Conservation (phyloP, 805 yeast genomes). For the Lachancea thermotolerans region DNA sequence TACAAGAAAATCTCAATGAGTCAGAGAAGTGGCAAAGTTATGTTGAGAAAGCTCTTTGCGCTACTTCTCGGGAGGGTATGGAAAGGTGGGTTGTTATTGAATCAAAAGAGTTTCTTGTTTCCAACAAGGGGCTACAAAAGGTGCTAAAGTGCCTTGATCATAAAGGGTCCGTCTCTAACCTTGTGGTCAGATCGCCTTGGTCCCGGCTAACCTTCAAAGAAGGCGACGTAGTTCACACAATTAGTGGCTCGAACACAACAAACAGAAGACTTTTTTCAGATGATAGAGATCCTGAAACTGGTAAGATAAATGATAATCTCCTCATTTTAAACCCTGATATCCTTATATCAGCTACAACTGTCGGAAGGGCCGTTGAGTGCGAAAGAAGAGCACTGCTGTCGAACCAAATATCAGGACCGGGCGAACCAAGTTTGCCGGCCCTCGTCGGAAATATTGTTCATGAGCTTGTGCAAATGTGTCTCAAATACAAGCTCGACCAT, state of each 20-base stretch:
- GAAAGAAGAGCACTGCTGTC: constrained; percentile 61
- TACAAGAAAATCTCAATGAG: background rate
- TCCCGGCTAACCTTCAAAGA: constrained; percentile 40
- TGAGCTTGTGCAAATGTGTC: constrained; percentile 50
- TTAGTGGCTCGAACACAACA: constrained; percentile 35
- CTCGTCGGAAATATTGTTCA: constrained; percentile 83
- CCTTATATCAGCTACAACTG: constrained; percentile 71
- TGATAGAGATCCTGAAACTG: constrained; percentile 24
- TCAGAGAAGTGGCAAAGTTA: constrained; percentile 3
- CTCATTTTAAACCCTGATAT: constrained; percentile 80
- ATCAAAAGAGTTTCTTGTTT: constrained; percentile 14
- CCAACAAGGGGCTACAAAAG: constrained; percentile 38
- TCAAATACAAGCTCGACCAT: constrained; percentile 31
- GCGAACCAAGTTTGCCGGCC: constrained; percentile 56
- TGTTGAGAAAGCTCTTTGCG: constrained; percentile 33
- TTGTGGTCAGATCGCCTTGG: constrained; percentile 60
- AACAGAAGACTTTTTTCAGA: constrained; percentile 27
- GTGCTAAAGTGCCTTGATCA: constrained; percentile 46
- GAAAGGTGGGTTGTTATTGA: constrained; percentile 25
- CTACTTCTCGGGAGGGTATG: constrained; percentile 42
- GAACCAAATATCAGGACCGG: constrained; percentile 51
- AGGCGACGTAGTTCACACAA: constrained; percentile 57
- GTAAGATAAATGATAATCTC: constrained; percentile 42
- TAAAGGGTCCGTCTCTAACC: constrained; percentile 29
- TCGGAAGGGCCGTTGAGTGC: constrained; percentile 72